phyloP scores from a whole-genome alignment of 768 basidiomycete species.

The Boletus tylopilopsis region DNA sequence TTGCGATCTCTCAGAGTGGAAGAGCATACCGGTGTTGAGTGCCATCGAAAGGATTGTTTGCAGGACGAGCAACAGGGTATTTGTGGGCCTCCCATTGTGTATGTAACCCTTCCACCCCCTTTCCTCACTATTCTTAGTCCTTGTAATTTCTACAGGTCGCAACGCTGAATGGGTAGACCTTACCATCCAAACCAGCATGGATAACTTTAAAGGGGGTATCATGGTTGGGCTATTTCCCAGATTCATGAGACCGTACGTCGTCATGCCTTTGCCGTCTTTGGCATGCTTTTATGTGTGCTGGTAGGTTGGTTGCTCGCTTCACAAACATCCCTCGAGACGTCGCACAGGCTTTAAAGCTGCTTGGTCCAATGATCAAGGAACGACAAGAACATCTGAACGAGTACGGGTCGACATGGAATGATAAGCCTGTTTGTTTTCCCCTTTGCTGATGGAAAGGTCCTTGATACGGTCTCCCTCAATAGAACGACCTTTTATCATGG shows the following conservation, averaged over 20 bases:
- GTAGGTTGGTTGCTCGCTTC: slow-evolving; percentile 18
- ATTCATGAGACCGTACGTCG: slow-evolving; percentile 30
- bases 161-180: slow-evolving; percentile 4
- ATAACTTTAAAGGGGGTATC: background rate
- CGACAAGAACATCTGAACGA: background rate
- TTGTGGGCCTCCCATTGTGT: slow-evolving; percentile 49
- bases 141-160: background rate
- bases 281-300: background rate
- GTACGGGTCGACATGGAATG: background rate
- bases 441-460: background rate
- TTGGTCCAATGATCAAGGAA: slow-evolving; percentile 3
- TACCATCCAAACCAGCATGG: background rate
- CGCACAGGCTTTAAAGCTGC: background rate
- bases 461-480: background rate
- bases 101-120: slow-evolving; percentile 5
- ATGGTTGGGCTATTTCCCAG: slow-evolving; percentile 24
- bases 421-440: slow-evolving; percentile 2
- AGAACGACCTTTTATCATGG: slow-evolving; percentile 36
- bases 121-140: background rate
- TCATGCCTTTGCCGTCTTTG: too few species aligned
- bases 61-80: slow-evolving; percentile 29
- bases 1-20: slow-evolving; percentile 36
- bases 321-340: slow-evolving; percentile 1
- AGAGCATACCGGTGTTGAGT: slow-evolving; percentile 22
- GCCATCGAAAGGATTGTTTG: slow-evolving; percentile 34